These are phyloP conservation scores for Cystobasidium pallidum DNA, from an alignment of 1,284 basidiomycete genomes.

Conservation along the genomic window DNA sequence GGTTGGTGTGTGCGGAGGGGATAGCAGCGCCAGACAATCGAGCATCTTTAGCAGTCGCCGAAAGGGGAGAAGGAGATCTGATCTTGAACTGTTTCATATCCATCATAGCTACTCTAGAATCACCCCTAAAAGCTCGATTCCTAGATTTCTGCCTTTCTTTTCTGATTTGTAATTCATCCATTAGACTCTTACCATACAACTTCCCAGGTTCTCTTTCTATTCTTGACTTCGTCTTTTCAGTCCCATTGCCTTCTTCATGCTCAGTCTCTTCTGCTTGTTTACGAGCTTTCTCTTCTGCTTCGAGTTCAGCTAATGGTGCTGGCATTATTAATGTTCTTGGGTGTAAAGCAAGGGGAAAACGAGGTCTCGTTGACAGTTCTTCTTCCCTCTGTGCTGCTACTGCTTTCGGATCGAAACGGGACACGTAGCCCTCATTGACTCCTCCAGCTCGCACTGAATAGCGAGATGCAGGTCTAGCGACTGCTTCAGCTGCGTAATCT, in stretches of 20 bases:
- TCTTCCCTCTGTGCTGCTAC: conserved; percentile 35
- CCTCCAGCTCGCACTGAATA: conserved; percentile 11
- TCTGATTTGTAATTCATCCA: conserved; percentile 33
- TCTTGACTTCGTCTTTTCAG: conserved; percentile 17
- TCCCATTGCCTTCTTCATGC: background rate
- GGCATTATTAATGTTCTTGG: conserved; percentile 38
- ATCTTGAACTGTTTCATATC: conserved; percentile 17
- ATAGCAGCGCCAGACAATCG: background rate
- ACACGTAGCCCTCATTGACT: conserved; percentile 15
- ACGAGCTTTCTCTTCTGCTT: conserved; percentile 17
- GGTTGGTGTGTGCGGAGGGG: background rate
- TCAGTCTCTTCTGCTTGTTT: background rate
- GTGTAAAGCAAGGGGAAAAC: conserved; percentile 32
- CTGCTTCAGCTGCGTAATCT: conserved; percentile 27
- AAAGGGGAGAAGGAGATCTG: conserved; percentile 26
- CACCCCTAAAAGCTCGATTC: conserved; percentile 36
- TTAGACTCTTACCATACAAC: conserved; percentile 35
- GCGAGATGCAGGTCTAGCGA: conserved; percentile 23
- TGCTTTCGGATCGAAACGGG: conserved; percentile 42
- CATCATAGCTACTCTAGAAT: conserved; percentile 39
- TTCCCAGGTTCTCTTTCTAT: conserved; percentile 39
- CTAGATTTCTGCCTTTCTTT: conserved; percentile 33
- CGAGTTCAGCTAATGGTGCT: conserved; percentile 32
- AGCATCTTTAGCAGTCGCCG: background rate
- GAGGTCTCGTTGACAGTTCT: conserved; percentile 17